phyloP scores from a whole-genome alignment of 495 filamentous ascomycete species.

The Penicillium cinerascens region DNA sequence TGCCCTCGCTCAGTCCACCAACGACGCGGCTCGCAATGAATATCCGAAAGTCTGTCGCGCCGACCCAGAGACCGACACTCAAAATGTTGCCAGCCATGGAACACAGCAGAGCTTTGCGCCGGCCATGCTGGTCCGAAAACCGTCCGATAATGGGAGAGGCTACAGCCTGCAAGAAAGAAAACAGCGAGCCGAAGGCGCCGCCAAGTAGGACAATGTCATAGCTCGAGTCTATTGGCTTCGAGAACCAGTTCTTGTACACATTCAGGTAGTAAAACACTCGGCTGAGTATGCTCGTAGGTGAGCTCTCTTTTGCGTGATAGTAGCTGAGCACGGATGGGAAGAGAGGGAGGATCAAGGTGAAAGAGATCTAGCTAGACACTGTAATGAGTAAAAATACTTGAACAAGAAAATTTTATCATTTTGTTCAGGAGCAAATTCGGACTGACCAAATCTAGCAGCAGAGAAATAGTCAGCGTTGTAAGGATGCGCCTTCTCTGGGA shows the following conservation, averaged over 20 bases:
- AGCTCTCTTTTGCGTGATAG: constrained; percentile 65
- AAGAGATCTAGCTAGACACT: constrained; percentile 64
- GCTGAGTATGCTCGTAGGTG: constrained; percentile 58
- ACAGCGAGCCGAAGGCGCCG: constrained; percentile 83
- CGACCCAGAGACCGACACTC: constrained; percentile 85
- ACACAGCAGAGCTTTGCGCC: constrained; percentile 77
- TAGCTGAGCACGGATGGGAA: constrained; percentile 90
- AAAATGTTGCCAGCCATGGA: constrained; percentile 88
- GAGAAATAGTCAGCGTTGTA: constrained; percentile 64
- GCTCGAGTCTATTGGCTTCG: constrained; percentile 82
- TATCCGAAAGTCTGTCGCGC: constrained; percentile 86
- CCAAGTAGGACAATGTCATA: constrained; percentile 94
- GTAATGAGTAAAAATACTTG: too few species aligned
- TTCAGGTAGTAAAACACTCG: constrained; percentile 76
- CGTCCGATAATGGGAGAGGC: constrained; percentile 85
- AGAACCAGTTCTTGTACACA: constrained; percentile 84
- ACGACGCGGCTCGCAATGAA: constrained; percentile 86
- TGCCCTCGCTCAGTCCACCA: constrained; percentile 88
- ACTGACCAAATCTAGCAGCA: constrained; percentile 43
- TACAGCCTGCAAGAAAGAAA: constrained; percentile 84
- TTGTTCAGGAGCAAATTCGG: constrained; percentile 30
- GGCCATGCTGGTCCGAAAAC: constrained; percentile 81
- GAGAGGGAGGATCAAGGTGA: constrained; percentile 90
- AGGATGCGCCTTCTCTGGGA: constrained; percentile 68
- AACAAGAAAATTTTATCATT: background rate